phyloP scores from a whole-genome alignment of 306 rosid species.

The Rosa rugosa region DNA sequence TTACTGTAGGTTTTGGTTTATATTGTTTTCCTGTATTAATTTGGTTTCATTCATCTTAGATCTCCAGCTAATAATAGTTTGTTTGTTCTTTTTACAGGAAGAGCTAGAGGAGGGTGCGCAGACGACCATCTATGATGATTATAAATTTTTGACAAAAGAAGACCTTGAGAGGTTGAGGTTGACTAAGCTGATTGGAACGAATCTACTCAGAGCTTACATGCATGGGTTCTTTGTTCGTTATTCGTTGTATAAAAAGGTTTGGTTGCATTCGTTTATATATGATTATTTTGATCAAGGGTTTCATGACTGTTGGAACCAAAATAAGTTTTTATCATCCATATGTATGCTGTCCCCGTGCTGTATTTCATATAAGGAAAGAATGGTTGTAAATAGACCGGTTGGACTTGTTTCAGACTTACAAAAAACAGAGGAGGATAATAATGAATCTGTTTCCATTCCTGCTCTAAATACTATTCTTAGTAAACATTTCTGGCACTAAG shows the following conservation, averaged over 20 bases:
- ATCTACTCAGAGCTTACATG: conserved; percentile 78
- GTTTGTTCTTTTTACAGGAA: conserved; percentile 56
- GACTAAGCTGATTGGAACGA: conserved; percentile 76
- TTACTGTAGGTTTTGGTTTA: conserved; percentile 56
- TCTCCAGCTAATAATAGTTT: neutral
- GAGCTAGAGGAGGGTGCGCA: conserved; percentile 76
- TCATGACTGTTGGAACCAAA: neutral
- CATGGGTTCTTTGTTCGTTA: conserved; percentile 77
- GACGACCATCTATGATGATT: conserved; percentile 68
- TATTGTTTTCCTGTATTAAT: conserved; percentile 12
- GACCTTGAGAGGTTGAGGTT: conserved; percentile 79
- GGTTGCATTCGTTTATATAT: conserved; percentile 18
- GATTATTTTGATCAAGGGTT: neutral
- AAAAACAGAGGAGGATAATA: neutral
- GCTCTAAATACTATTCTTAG: neutral
- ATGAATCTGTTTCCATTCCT: neutral
- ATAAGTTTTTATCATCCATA: neutral
- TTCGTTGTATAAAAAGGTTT: conserved; percentile 76
- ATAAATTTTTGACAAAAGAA: conserved; percentile 81
- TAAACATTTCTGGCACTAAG: neutral
- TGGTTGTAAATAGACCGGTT: neutral
- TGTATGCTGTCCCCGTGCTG: neutral
- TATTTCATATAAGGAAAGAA: conserved; percentile 8
- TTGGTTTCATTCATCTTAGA: conserved; percentile 18
- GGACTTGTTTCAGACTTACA: neutral